Percentiles rank a stretch among this genome's conserved stretches.
phyloP scores from a whole-genome alignment of 2,329 filamentous ascomycete species.

The Xylariomycetidae sp. region DNA sequence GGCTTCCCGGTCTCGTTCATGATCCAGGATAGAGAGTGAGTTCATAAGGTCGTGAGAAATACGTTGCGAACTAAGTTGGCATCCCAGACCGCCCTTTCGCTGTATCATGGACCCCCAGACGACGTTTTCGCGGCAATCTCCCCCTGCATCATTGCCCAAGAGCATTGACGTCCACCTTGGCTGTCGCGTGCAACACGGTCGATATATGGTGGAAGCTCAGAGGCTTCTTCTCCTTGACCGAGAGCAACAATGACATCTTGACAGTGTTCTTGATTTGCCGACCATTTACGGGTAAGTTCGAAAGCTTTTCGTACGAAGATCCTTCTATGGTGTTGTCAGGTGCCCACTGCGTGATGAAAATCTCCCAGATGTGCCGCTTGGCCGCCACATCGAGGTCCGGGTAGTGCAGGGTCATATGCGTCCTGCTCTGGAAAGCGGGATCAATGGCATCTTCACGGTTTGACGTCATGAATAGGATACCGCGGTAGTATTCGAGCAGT shows the following conservation, averaged over 20 bases:
- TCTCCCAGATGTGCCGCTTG: conserved; percentile 15
- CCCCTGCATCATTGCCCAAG: too few relatives aligned
- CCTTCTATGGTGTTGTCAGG: conserved; percentile 17
- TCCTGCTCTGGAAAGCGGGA: conserved; percentile 18
- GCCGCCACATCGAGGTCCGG: conserved; percentile 8
- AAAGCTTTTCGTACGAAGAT: conserved; percentile 13
- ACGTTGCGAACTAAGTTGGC: too few relatives aligned
- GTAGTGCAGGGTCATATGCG: conserved; percentile 19
- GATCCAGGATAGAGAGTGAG: too few relatives aligned
- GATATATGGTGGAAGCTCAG: too few relatives aligned
- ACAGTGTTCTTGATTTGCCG: conserved; percentile 24
- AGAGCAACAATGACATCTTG: conserved; percentile 24
- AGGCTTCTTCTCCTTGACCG: conserved; percentile 12
- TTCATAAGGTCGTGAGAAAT: too few relatives aligned
- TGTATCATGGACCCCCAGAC: too few relatives aligned
- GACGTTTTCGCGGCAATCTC: too few relatives aligned
- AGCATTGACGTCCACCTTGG: too few relatives aligned
- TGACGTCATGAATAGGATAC: conserved; percentile 19
- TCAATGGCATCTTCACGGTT: conserved; percentile 18
- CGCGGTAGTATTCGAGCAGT: conserved; percentile 17
- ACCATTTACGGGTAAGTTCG: conserved; percentile 20
- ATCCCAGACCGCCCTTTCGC: too few relatives aligned
- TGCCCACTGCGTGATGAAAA: conserved; percentile 17
- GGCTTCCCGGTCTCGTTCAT: too few relatives aligned
- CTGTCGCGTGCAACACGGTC: too few relatives aligned